A percentile compares a stretch with the other conserved stretches of the same genome.
phyloP scores from a whole-genome alignment of 2,329 filamentous ascomycete genomes.

The Herpotrichia juniperi region DNA sequence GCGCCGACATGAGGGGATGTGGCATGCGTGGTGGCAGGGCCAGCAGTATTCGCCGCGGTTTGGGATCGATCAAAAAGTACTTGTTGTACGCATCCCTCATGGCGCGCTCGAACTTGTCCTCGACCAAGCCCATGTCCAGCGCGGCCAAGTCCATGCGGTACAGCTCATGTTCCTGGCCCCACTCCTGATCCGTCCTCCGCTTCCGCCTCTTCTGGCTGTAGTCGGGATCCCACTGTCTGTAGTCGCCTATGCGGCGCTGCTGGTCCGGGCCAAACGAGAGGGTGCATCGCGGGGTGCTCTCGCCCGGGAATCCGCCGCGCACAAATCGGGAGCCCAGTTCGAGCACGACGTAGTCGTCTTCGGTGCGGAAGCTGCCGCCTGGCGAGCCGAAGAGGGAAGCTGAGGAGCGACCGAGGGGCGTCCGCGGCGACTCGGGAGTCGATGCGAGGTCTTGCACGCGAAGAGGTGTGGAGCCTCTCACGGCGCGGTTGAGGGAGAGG shows the following conservation, averaged over 20 bases:
- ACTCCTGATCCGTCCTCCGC: conserved; percentile 56
- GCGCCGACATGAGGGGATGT: conserved; percentile 74
- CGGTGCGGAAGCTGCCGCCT: conserved; percentile 59
- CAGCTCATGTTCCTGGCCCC: conserved; percentile 72
- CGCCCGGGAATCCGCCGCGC: conserved; percentile 84
- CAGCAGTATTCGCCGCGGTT: conserved; percentile 74
- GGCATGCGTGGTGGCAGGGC: conserved; percentile 80
- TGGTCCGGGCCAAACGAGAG: conserved; percentile 76
- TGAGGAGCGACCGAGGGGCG: conserved; percentile 63
- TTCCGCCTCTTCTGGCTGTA: conserved; percentile 58
- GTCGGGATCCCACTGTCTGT: conserved; percentile 69
- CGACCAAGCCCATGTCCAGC: conserved; percentile 77
- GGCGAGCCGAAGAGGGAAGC: conserved; percentile 65
- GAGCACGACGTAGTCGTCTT: conserved; percentile 85
- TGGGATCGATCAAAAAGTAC: conserved; percentile 73
- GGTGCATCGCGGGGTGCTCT: conserved; percentile 73
- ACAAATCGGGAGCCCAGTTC: conserved; percentile 82
- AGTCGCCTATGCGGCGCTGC: conserved; percentile 80
- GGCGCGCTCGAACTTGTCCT: conserved; percentile 84
- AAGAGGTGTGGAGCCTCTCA: conserved; percentile 36
- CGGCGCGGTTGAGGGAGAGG: conserved; percentile 32
- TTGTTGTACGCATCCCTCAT: conserved; percentile 83
- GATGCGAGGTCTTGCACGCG: conserved; percentile 44
- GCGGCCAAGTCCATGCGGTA: conserved; percentile 78
- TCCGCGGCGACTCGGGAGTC: conserved; percentile 43